Evolutionary conservation across 1,284 basidiomycete species (phyloP).

Genomic region (Cryptococcus sp.): DNA sequence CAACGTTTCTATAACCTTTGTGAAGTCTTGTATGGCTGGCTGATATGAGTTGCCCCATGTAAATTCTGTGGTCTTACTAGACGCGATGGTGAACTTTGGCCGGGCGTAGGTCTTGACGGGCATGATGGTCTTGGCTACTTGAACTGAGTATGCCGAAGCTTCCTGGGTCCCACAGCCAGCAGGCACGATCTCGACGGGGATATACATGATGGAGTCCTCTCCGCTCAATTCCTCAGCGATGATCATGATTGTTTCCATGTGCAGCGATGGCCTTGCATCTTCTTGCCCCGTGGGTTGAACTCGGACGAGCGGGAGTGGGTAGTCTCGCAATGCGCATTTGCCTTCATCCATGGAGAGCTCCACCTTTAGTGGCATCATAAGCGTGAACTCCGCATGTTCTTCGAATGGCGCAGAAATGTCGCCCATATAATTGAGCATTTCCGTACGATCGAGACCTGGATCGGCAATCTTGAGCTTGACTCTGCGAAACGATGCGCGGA

Average conservation of each 20-base stretch:
- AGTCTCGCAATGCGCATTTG: constrained; percentile 73
- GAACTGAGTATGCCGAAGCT: constrained; percentile 63
- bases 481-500: constrained; percentile 68
- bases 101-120: constrained; percentile 90
- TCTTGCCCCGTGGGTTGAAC: constrained; percentile 45
- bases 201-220: constrained; percentile 69
- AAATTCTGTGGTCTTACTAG: constrained; percentile 70
- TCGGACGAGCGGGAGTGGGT: constrained; percentile 59
- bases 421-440: constrained; percentile 60
- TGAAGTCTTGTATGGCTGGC: constrained; percentile 83
- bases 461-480: constrained; percentile 64
- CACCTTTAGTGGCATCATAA: constrained; percentile 82
- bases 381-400: constrained; percentile 69
- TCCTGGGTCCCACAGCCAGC: constrained; percentile 60
- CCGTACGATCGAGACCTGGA: constrained; percentile 57
- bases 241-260: constrained; percentile 74
- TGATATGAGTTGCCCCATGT: constrained; percentile 90
- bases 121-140: constrained; percentile 90
- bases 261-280: constrained; percentile 20
- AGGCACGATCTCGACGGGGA: constrained; percentile 67
- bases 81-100: constrained; percentile 68
- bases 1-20: constrained; percentile 79
- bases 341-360: constrained; percentile 68
- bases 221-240: constrained; percentile 87
- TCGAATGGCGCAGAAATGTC: constrained; percentile 60